Conservation (phyloP, 2,329 filamentous ascomycete genomes). For the Cladosporium oxysporum region DNA sequence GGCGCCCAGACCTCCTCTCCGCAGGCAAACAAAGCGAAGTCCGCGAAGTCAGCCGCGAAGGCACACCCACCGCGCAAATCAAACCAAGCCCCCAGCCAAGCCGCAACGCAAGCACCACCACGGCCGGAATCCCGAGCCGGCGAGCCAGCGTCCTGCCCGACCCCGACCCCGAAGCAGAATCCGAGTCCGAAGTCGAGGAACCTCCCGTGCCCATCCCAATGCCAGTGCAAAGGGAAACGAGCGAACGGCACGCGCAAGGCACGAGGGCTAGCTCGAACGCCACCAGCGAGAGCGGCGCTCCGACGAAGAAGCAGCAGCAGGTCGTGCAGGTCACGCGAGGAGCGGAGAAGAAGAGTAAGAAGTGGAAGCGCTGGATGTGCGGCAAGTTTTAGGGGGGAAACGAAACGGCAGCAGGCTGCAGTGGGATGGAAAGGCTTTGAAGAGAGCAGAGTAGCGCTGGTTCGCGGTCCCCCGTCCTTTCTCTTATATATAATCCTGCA, state of each 20-base stretch:
- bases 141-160: conserved; percentile 11
- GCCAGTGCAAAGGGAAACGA: background rate
- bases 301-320: background rate
- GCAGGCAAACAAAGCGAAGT: conserved; percentile 11
- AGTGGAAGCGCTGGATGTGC: conserved; percentile 11
- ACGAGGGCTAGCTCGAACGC: conserved; percentile 13
- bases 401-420: background rate
- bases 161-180: background rate
- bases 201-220: background rate
- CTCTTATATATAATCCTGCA: background rate
- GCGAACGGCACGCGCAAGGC: background rate
- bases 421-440: background rate
- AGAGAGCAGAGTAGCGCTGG: background rate
- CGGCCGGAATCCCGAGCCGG: background rate
- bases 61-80: conserved; percentile 4
- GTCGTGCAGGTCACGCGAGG: background rate
- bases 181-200: background rate
- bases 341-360: conserved; percentile 13
- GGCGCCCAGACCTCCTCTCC: conserved; percentile 32
- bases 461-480: background rate
- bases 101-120: background rate
- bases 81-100: background rate
- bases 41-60: conserved; percentile 21
- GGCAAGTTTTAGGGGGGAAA: conserved; percentile 10
- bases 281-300: background rate